Base-by-base conservation (phyloP, 148 eudicot genomes). In the Drosera capensis region DNA sequence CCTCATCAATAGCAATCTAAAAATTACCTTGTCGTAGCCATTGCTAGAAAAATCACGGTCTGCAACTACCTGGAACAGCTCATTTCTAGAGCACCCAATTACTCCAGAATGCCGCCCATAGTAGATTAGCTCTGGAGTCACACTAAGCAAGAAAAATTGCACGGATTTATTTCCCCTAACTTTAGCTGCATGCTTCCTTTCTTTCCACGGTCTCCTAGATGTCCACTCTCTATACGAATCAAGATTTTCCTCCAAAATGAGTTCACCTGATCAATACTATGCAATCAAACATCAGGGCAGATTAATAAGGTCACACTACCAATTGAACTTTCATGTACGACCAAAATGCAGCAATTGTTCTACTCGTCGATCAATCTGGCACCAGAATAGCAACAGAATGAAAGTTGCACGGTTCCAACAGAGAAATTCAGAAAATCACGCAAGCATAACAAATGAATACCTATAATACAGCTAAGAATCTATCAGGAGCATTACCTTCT, bases 81-180 rank as follows among this genome's bases (percentile, higher is more conserved):
- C 66, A 40, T 51, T 63, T 66, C 59, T 85, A 35, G 75, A 72
- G 31, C 61, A 54, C 36, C 99, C 99, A 48, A 79, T 68, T 29
- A 92, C 95, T 50, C 99, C 99, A 52, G 99, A 79, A 66, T 76
- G 68, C 49, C 38, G 45, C 30, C 99, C 99, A 65, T 85, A 92
- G 57, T 55, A 92, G 59, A 92, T 71, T 45, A 85, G 71, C 43
- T 92, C 99, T 30, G 95, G 95, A 14, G 62, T 80, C 46, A 57
- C 48, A 54, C 21, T 48, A 29, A 20, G 46, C 28, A 49, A 40
- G 22, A 48, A 42, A 38, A 59, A 51, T 14, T 61, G 58, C 36
- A 62, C 65, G 46, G 50, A 45, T 36, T 24, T 59, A 23, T 41
- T 54, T 58, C 52, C 54, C 53, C 71, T 62, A 40, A 60, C 82